Percentiles rank a stretch among this genome's conserved stretches.
Evolutionary conservation across 306 rosid species (phyloP).

Genomic region (Myrica gale): DNA sequence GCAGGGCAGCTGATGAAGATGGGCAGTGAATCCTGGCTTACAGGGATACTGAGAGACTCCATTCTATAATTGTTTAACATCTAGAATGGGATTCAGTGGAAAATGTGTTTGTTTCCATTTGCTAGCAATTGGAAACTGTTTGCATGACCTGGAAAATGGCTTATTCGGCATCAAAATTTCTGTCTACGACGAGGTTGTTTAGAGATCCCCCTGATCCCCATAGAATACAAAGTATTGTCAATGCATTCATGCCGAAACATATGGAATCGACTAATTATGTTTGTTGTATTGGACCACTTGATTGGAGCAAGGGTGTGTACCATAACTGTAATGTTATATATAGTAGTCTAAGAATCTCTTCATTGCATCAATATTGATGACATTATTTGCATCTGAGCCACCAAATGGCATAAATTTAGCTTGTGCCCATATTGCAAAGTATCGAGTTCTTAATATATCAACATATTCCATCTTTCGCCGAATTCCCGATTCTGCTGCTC

Average conservation of each 20-base stretch:
- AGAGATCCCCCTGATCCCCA: background rate
- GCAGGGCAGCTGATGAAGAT: slow-evolving; percentile 26
- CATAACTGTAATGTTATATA: too few species aligned
- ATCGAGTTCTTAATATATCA: too few species aligned
- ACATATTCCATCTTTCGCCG: too few species aligned
- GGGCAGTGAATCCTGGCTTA: slow-evolving; percentile 21
- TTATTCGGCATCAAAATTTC: background rate
- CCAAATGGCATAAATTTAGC: too few species aligned
- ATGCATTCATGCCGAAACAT: background rate
- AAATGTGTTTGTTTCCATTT: background rate
- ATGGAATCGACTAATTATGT: background rate
- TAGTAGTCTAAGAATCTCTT: too few species aligned
- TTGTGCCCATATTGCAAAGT: too few species aligned
- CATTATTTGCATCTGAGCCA: too few species aligned
- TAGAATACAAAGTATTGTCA: background rate
- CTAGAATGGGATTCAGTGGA: background rate
- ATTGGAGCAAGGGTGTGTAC: too few species aligned
- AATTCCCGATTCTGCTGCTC: too few species aligned
- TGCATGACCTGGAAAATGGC: background rate
- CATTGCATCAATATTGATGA: too few species aligned
- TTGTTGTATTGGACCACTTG: too few species aligned
- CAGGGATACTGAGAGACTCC: slow-evolving; percentile 16
- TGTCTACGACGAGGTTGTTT: background rate
- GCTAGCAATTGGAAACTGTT: background rate
- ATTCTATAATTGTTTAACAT: background rate